phyloP scores from a whole-genome alignment of 2,329 filamentous ascomycete species.

The Xylaria sp. region DNA sequence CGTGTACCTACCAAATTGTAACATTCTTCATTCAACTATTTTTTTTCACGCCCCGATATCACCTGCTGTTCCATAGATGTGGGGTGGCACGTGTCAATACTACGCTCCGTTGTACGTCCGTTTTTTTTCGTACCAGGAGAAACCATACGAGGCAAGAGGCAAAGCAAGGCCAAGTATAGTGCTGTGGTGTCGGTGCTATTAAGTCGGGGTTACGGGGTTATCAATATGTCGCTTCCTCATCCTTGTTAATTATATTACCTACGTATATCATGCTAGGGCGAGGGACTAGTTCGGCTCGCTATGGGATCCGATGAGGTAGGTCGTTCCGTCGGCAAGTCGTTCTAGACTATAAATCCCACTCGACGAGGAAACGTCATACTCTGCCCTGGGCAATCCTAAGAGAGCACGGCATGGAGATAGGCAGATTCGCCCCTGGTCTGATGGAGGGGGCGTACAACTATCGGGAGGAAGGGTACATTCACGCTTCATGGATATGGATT shows the following conservation, averaged over 20 bases:
- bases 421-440: constrained; percentile 21
- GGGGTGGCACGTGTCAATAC: constrained; percentile 35
- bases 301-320: not conserved
- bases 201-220: not conserved
- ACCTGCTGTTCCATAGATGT: constrained; percentile 20
- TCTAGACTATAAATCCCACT: constrained; percentile 10
- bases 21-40: not conserved
- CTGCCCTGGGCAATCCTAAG: constrained; percentile 21
- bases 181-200: constrained; percentile 4
- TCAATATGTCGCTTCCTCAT: constrained; percentile 3
- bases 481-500: constrained; percentile 16
- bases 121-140: constrained; percentile 13
- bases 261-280: constrained; percentile 3
- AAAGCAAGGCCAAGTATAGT: not conserved
- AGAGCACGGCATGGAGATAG: constrained; percentile 18
- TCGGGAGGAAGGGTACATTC: constrained; percentile 30
- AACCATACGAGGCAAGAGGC: not conserved
- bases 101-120: constrained; percentile 18
- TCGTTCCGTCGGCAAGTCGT: constrained; percentile 20
- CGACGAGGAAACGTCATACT: constrained; percentile 26
- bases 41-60: constrained; percentile 13
- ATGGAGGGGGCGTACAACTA: constrained; percentile 35
- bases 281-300: constrained; percentile 9
- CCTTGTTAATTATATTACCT: constrained; percentile 15
- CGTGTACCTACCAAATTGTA: constrained; percentile 13